A percentile compares a stretch with the other conserved stretches of the same genome.
Conservation (phyloP, 164 flowering plant species). For the Euptelea pleiosperma region DNA sequence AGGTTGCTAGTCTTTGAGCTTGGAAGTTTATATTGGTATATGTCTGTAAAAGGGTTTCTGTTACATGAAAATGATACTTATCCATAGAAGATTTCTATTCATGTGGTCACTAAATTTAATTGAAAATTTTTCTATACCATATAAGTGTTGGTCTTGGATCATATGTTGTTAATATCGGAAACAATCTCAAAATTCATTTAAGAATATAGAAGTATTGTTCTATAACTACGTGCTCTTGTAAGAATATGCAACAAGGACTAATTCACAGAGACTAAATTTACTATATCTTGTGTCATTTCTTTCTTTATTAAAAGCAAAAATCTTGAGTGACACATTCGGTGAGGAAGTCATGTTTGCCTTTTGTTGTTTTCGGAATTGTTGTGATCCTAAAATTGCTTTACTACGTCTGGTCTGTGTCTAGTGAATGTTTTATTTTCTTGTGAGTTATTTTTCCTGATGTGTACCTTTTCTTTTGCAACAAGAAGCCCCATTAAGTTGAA, state of each 20-base stretch:
- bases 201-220: too few relatives aligned
- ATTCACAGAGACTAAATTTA: not conserved
- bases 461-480: not conserved
- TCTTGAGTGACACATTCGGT: too few relatives aligned
- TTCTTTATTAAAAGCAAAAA: not conserved
- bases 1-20: not conserved
- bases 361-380: not conserved
- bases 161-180: too few relatives aligned
- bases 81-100: too few relatives aligned
- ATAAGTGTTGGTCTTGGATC: too few relatives aligned
- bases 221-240: not conserved
- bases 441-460: not conserved
- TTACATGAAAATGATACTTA: too few relatives aligned
- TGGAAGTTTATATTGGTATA: not conserved
- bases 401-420: not conserved
- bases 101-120: too few relatives aligned
- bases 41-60: too few relatives aligned
- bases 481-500: too few relatives aligned
- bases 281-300: not conserved
- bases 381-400: not conserved
- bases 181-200: too few relatives aligned
- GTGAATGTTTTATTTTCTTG: not conserved
- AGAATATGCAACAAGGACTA: not conserved
- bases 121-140: too few relatives aligned
- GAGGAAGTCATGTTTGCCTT: too few relatives aligned